Base-by-base conservation (phyloP, 2,329 filamentous ascomycete genomes). In the Thermoascus crustaceus region DNA sequence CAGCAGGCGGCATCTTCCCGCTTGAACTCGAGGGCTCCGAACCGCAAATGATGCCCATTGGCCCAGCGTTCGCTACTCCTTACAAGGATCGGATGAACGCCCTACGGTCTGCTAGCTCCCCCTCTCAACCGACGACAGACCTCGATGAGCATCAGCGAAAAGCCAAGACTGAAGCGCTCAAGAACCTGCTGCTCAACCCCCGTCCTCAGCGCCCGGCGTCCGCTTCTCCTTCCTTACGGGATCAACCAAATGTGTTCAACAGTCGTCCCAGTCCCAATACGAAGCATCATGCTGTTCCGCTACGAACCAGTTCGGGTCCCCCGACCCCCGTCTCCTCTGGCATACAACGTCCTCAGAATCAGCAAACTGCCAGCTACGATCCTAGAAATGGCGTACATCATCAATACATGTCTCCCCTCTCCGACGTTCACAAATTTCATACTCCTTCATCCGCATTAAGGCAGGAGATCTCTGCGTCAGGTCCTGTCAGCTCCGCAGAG, bases 11-110 rank as follows among this genome's bases (percentile, higher is more conserved):
- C 16, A 72, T 84, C 19, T 83, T 86, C 40, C 58, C 76, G 5
- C 71, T 78, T 42, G 85, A 93, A 52, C 65, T 87, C 30, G 78
- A 85, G 44, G 72, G 73, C 16, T 71, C 68, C 11, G 56, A 67
- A n/a, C 60, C 58, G 25, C 68, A 69, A 13, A 67, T 68, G 27
- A 68, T 64, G 30, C 64, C 69, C 19, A 73, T 78, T 46, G 81
- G 73, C 3, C 78, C 78, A 18, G 73, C 80, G 2, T 84, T 85
- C 54, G 79, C 81, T 4, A 81, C 79, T 9, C 60, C 66, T 6
- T 68, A 66, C 41, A 61, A 60, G 39, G 62, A 68, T 40, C 57
- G 64, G 34, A 67, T 68, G 54, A 60, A 63, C 32, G 63, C 63
- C 11, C 43, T 66, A 34, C 61, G 60, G 19, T 57, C 62, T 20